Base-by-base conservation (phyloP, 352 stramenopile genomes). In the Globisporangium splendens region DNA sequence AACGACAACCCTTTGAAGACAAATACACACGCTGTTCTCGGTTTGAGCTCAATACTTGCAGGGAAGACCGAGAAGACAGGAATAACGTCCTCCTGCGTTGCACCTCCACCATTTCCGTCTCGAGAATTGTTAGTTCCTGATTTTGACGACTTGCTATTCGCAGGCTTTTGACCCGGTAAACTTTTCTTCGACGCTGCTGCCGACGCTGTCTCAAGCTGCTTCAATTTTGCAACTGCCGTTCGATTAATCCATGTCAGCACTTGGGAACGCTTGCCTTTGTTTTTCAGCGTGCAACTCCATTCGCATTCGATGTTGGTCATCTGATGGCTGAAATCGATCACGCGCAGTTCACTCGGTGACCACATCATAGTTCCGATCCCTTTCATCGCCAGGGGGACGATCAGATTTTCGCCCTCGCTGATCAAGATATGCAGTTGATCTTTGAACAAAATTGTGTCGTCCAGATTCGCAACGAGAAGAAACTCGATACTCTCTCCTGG, bases 281-380 rank as follows among this genome's bases (percentile, higher is more conserved):
- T 98, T 58, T 98, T 95, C 7, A 98, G 76, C 2, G 94, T 96
- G 56, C 97, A 98, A 41, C 83, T 91, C 76, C 88, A 95, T 61
- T 97, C 83, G 62, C 90, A 98, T 61, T 84, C 69, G 35, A 70
- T 75, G 54, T 73, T 88, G 0, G 93, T 98, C 75, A 98, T 96
- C 55, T 98, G 88, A 24, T 94, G 69, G 2, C 76, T 83, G 59
- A 98, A 98, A 60, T 98, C 91, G 43, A 98, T 86, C 42, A 89
- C 62, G 20, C 72, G 74, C 13, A 98, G 72, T 51, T 97, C 89
- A n/a, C 69, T 92, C 0, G 76, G 73, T 5, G 84, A 95, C 88
- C 88, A 98, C 68, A 98, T 96, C 8, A 95, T 98, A 15, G 93
- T 98, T 13, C 95, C 95, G 20, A 81, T 92, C n/a, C 95, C 95